Percentiles rank a stretch among this genome's conserved stretches.
Conservation (phyloP, 2,329 filamentous ascomycete species). For the Monosporascus sp. region DNA sequence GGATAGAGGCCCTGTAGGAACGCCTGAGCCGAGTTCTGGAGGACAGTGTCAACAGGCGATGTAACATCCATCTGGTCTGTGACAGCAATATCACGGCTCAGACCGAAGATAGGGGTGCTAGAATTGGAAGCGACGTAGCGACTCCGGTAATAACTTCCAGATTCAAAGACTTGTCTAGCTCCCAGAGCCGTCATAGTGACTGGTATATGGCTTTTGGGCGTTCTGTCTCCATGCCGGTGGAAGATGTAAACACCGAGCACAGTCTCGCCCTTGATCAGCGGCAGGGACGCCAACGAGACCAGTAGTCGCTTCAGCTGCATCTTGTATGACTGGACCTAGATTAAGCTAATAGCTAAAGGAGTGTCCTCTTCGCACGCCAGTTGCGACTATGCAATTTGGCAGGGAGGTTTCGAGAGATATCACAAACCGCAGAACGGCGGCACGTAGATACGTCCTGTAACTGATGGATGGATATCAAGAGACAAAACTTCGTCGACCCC, state of each 20-base stretch:
- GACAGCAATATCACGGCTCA: slow-evolving; percentile 62
- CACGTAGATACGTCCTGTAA: too few relatives aligned
- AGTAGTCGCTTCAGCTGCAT: slow-evolving; percentile 38
- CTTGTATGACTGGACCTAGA: background rate
- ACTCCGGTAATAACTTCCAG: slow-evolving; percentile 69
- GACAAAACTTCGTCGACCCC: too few relatives aligned
- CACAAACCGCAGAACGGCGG: too few relatives aligned
- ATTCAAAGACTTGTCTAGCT: slow-evolving; percentile 66
- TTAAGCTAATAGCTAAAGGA: too few relatives aligned
- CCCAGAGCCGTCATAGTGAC: slow-evolving; percentile 74
- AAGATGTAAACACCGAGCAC: slow-evolving; percentile 82
- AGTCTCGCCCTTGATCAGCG: slow-evolving; percentile 50
- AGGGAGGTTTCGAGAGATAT: too few relatives aligned
- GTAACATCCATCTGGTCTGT: slow-evolving; percentile 66
- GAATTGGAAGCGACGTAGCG: slow-evolving; percentile 65
- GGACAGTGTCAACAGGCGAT: slow-evolving; percentile 68
- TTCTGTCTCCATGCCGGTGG: slow-evolving; percentile 84
- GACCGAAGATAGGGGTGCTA: slow-evolving; percentile 54
- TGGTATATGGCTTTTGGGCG: slow-evolving; percentile 67
- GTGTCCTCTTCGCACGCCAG: too few relatives aligned
- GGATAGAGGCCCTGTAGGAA: slow-evolving; percentile 88
- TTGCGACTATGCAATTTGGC: too few relatives aligned
- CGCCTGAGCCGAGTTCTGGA: slow-evolving; percentile 72
- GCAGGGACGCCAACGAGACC: slow-evolving; percentile 33
- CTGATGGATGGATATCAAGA: too few relatives aligned